Conservation (phyloP, 352 stramenopile genomes). For the Phytophthora pini region DNA sequence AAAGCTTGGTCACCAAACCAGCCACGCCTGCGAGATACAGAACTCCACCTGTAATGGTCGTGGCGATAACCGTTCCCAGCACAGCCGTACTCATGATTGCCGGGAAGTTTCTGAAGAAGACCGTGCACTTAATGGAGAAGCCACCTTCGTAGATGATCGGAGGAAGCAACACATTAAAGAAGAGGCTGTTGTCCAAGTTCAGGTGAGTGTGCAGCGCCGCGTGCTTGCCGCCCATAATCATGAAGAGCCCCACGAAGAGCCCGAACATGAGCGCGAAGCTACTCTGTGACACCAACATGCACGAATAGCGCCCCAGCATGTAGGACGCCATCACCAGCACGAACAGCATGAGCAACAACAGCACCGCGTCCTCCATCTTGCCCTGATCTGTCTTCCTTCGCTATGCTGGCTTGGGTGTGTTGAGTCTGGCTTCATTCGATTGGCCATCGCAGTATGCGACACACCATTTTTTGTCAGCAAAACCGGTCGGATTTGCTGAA, state of each 20-base stretch:
- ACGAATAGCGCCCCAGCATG: constrained; percentile 86
- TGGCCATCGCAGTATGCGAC: constrained; percentile 12
- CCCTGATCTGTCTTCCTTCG: not conserved
- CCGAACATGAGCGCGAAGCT: constrained; percentile 87
- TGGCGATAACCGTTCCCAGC: constrained; percentile 80
- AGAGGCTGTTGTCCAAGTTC: constrained; percentile 89
- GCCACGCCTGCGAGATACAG: constrained; percentile 73
- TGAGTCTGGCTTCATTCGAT: constrained; percentile 22
- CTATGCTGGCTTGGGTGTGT: not conserved
- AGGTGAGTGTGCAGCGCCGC: constrained; percentile 75
- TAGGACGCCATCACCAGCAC: constrained; percentile 90
- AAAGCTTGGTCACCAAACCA: constrained; percentile 74
- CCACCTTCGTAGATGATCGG: constrained; percentile 90
- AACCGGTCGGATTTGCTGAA: constrained; percentile 30
- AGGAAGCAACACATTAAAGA: constrained; percentile 87
- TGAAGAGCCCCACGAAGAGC: constrained; percentile 70
- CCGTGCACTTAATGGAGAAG: constrained; percentile 86
- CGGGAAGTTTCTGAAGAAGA: constrained; percentile 88
- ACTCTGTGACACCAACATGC: constrained; percentile 87
- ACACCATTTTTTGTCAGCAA: constrained; percentile 20
- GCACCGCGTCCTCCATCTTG: constrained; percentile 83
- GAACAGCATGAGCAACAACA: constrained; percentile 87
- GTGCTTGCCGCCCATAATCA: constrained; percentile 72
- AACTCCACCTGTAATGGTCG: constrained; percentile 75
- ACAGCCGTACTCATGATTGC: constrained; percentile 88